Evolutionary conservation across 2,329 filamentous ascomycete species (phyloP).

Genomic region (Berkeleyomyces rouxiae): DNA sequence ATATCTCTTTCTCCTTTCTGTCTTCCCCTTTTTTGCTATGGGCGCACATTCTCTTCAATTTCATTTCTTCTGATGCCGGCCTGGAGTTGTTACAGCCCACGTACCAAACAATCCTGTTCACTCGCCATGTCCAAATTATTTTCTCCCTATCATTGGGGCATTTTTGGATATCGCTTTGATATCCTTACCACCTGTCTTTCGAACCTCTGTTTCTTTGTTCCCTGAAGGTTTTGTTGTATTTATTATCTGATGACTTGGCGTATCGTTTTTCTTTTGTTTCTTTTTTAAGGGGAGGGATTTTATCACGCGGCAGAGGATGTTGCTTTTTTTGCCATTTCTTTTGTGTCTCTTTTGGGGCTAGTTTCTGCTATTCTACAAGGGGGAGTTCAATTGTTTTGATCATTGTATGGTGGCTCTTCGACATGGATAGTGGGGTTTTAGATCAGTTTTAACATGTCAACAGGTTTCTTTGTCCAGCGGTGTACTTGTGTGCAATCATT

Average conservation of each 20-base stretch:
- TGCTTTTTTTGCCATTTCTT: background rate
- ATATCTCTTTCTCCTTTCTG: constrained; percentile 3
- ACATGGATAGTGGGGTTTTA: background rate
- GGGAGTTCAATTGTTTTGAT: background rate
- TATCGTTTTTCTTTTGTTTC: background rate
- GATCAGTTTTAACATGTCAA: background rate
- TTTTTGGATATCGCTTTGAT: background rate
- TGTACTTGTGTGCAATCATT: background rate
- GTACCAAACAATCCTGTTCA: background rate
- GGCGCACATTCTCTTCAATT: background rate
- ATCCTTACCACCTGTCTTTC: background rate
- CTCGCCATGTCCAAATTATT: background rate
- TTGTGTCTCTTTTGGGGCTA: background rate
- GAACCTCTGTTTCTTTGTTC: background rate
- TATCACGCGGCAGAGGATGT: background rate
- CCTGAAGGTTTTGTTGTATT: background rate
- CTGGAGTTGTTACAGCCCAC: background rate
- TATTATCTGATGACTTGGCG: background rate
- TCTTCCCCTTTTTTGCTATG: background rate
- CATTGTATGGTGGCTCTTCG: background rate
- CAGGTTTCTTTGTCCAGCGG: background rate
- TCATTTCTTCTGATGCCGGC: background rate
- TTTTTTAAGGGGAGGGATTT: no score
- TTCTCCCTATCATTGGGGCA: background rate
- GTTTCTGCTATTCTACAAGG: background rate